These are phyloP conservation scores for Cairneyella variabilis DNA, from an alignment of 495 filamentous ascomycete species.

Conservation along the genomic window DNA sequence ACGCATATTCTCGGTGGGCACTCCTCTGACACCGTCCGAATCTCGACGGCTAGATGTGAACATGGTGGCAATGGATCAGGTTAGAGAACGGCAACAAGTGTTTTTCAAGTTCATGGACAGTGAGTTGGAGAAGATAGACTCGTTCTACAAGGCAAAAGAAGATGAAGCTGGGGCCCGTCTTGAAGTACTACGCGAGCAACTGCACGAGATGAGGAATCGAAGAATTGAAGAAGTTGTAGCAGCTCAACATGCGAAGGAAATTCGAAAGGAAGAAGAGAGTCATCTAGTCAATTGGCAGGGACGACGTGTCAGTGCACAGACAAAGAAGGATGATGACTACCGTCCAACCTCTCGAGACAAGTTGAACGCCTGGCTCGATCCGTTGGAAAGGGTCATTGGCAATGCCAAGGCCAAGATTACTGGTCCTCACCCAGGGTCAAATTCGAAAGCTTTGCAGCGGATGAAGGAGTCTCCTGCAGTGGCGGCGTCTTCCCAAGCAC, in stretches of 20 bases:
- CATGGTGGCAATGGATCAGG: constrained; percentile 41
- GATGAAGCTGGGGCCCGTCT: constrained; percentile 70
- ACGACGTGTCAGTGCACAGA: constrained; percentile 3
- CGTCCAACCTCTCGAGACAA: constrained; percentile 19
- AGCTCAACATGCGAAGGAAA: constrained; percentile 24
- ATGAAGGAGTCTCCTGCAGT: constrained; percentile 19
- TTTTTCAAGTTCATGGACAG: constrained; percentile 76
- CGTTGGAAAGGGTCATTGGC: constrained; percentile 17
- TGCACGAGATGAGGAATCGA: constrained; percentile 83
- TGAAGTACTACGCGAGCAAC: constrained; percentile 66
- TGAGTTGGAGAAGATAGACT: constrained; percentile 81
- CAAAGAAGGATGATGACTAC: constrained; percentile 10
- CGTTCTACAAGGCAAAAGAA: constrained; percentile 80
- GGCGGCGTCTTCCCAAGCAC: constrained; percentile 2
- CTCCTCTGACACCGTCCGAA: constrained; percentile 25
- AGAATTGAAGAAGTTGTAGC: constrained; percentile 66
- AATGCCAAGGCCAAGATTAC: constrained; percentile 20
- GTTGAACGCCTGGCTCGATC: constrained; percentile 20
- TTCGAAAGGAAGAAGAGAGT: constrained; percentile 14
- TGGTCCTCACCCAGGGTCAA: constrained; percentile 14
- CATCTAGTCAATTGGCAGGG: constrained; percentile 1
- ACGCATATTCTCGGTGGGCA: constrained; percentile 36
- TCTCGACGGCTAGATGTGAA: constrained; percentile 44
- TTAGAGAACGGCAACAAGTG: constrained; percentile 59
- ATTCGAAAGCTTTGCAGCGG: constrained; percentile 23